Evolutionary conservation across 805 yeast species (phyloP).

Genomic region (Hemisphaericaspora nanyangensis): DNA sequence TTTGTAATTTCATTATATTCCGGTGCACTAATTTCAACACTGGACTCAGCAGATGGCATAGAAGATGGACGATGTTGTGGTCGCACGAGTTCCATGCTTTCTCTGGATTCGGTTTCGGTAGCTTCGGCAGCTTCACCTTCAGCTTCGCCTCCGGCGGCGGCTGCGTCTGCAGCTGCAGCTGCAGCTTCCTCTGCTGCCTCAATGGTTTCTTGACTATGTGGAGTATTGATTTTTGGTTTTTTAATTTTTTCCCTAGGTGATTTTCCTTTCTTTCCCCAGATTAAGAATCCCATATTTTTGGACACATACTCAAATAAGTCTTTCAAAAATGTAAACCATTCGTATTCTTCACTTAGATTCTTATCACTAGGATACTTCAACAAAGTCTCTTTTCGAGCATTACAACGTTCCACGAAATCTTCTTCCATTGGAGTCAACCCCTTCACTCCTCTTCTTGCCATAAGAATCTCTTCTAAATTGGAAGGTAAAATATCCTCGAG

Average conservation of each 20-base stretch:
- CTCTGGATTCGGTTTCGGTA: not conserved
- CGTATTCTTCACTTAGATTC: slow-evolving; percentile 66
- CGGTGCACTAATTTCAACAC: slow-evolving; percentile 9
- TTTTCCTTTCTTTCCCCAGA: slow-evolving; percentile 60
- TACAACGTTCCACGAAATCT: slow-evolving; percentile 75
- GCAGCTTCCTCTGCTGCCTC: slow-evolving; percentile 5
- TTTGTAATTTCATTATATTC: slow-evolving; percentile 27
- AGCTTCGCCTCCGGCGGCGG: not conserved
- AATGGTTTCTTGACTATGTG: slow-evolving; percentile 21
- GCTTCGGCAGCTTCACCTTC: not conserved
- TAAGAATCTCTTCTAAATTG: slow-evolving; percentile 48
- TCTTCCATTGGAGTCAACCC: slow-evolving; percentile 68
- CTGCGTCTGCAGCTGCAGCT: slow-evolving; percentile 1
- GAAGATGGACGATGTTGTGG: slow-evolving; percentile 2
- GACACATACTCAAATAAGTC: slow-evolving; percentile 75
- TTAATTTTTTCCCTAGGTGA: slow-evolving; percentile 6
- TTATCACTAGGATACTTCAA: slow-evolving; percentile 46
- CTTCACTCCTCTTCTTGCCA: slow-evolving; percentile 29
- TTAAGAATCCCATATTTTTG: slow-evolving; percentile 65
- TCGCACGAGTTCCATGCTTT: not conserved
- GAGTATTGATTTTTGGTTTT: slow-evolving; percentile 5
- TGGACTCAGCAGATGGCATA: not conserved
- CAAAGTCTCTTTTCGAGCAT: slow-evolving; percentile 62
- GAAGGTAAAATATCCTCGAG: slow-evolving; percentile 74
- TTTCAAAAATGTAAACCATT: slow-evolving; percentile 80